phyloP scores from a whole-genome alignment of 2,329 filamentous ascomycete genomes.

The Macrophomina pseudophaseolina region DNA sequence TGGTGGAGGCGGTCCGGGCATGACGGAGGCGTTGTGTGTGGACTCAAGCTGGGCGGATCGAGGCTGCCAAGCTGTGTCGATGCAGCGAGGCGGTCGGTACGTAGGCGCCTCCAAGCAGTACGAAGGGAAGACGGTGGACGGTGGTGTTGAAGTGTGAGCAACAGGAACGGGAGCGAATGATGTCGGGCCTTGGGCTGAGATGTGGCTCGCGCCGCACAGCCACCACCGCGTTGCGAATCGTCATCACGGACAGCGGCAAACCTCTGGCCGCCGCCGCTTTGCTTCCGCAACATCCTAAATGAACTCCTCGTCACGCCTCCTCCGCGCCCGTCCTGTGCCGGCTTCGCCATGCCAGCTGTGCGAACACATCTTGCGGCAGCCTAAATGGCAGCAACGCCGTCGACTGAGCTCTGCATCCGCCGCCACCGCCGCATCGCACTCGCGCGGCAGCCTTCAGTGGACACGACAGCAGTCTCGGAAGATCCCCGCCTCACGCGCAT shows the following conservation, averaged over 20 bases:
- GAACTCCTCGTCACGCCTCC: slow-evolving; percentile 20
- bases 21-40: slow-evolving; percentile 24
- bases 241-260: slow-evolving; percentile 15
- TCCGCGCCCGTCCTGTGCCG: slow-evolving; percentile 13
- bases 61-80: background rate
- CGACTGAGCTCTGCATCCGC: slow-evolving; percentile 9
- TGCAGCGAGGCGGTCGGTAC: background rate
- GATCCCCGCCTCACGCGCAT: background rate
- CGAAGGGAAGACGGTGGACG: background rate
- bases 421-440: background rate
- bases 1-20: slow-evolving; percentile 67
- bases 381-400: slow-evolving; percentile 5
- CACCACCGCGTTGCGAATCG: slow-evolving; percentile 16
- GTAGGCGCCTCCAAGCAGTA: background rate
- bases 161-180: slow-evolving; percentile 25
- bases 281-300: slow-evolving; percentile 33
- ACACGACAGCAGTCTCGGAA: background rate
- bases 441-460: slow-evolving; percentile 1
- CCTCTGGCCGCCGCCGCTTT: slow-evolving; percentile 10
- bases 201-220: slow-evolving; percentile 20
- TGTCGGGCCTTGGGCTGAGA: slow-evolving; percentile 23
- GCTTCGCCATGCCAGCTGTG: slow-evolving; percentile 55
- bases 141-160: slow-evolving; percentile 9
- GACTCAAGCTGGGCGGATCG: background rate
- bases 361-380: slow-evolving; percentile 38